A percentile compares a stretch with the other conserved stretches of the same genome.
phyloP scores from a whole-genome alignment of 2,329 filamentous ascomycete genomes.

The Xenosphaeropsis pyriputrescens region DNA sequence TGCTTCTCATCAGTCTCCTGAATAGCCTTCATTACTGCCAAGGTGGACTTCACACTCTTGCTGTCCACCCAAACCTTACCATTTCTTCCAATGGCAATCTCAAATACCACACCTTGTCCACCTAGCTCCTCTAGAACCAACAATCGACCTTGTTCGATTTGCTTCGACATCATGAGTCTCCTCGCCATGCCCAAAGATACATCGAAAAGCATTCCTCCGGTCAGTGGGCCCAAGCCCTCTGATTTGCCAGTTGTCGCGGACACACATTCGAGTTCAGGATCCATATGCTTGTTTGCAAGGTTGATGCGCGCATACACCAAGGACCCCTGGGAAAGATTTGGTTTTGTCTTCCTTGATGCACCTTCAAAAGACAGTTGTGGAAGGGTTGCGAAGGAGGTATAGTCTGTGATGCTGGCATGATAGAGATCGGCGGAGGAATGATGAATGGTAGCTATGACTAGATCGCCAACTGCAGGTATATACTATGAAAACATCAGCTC shows the following conservation, averaged over 20 bases:
- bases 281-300: conserved; percentile 66
- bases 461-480: conserved; percentile 62
- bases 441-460: conserved; percentile 77
- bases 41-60: conserved; percentile 54
- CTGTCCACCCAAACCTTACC: conserved; percentile 86
- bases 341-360: conserved; percentile 82
- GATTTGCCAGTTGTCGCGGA: conserved; percentile 75
- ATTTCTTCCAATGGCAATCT: conserved; percentile 87
- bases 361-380: conserved; percentile 87
- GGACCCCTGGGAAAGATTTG: conserved; percentile 57
- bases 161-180: conserved; percentile 53
- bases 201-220: conserved; percentile 73
- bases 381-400: conserved; percentile 51
- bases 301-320: conserved; percentile 81
- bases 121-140: conserved; percentile 70
- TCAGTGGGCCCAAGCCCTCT: conserved; percentile 73
- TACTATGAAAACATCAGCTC: conserved; percentile 39
- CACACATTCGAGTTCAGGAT: conserved; percentile 83
- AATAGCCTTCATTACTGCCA: conserved; percentile 68
- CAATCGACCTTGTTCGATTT: conserved; percentile 46
- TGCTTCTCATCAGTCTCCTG: conserved; percentile 59
- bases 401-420: conserved; percentile 60
- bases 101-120: conserved; percentile 65
- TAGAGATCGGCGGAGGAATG: conserved; percentile 64
- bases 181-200: conserved; percentile 73